These are phyloP conservation scores for Lachnellula suecica DNA, from an alignment of 2,329 filamentous ascomycete species.

Conservation along the genomic window DNA sequence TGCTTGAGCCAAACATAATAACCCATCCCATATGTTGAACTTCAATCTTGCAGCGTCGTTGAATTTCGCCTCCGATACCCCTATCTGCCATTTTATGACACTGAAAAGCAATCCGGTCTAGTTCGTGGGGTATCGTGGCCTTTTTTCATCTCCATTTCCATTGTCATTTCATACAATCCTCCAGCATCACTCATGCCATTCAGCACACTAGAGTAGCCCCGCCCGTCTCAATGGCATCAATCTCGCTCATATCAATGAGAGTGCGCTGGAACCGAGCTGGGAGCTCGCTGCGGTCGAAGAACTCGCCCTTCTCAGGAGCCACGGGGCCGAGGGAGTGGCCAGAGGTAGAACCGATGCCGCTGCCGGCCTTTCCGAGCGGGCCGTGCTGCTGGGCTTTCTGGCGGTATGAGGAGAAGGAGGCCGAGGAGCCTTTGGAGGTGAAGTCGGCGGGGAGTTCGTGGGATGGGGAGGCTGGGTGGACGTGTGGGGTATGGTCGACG, in stretches of 20 bases:
- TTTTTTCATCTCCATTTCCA: neutral
- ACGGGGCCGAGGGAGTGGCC: constrained; percentile 74
- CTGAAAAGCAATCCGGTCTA: neutral
- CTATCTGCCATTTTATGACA: too few species aligned
- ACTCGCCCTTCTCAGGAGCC: constrained; percentile 68
- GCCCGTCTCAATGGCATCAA: constrained; percentile 92
- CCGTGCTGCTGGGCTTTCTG: constrained; percentile 60
- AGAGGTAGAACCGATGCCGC: constrained; percentile 29
- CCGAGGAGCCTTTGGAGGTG: constrained; percentile 36
- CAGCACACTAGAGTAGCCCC: constrained; percentile 65
- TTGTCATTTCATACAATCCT: neutral
- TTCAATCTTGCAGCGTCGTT: too few species aligned
- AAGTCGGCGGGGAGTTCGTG: constrained; percentile 56
- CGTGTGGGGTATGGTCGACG: constrained; percentile 56
- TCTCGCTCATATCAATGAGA: constrained; percentile 77
- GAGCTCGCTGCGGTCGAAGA: constrained; percentile 87
- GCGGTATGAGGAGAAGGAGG: constrained; percentile 58
- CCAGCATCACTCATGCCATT: constrained; percentile 1
- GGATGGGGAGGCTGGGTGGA: constrained; percentile 55
- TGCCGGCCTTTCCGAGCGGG: constrained; percentile 42
- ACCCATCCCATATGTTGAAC: too few species aligned
- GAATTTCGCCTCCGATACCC: too few species aligned
- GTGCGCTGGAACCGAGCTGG: constrained; percentile 78
- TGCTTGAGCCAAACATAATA: too few species aligned
- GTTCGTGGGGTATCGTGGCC: neutral